These are phyloP conservation scores for Malus hybrid DNA, from an alignment of 331 rosid species.

Conservation along the genomic window DNA sequence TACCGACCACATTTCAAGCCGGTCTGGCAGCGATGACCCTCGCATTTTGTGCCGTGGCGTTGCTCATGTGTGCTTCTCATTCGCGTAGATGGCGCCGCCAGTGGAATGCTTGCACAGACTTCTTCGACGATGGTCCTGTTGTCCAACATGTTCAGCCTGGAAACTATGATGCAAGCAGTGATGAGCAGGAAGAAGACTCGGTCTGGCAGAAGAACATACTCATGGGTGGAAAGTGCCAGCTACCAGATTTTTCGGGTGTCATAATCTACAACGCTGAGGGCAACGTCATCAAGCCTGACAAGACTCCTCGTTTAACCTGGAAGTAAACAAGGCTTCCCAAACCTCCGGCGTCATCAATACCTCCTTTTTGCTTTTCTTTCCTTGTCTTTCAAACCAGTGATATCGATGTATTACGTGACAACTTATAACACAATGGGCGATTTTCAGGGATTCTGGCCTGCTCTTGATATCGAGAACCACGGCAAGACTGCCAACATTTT, in stretches of 20 bases:
- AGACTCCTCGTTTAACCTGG: conserved; percentile 50
- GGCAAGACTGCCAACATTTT: not conserved
- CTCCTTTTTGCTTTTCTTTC: not conserved
- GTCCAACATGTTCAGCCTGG: conserved; percentile 13
- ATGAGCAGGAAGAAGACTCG: conserved; percentile 33
- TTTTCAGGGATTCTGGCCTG: no score
- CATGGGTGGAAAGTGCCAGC: conserved; percentile 94
- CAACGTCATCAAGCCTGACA: conserved; percentile 38
- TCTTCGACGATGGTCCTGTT: not conserved
- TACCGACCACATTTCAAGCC: conserved; percentile 27
- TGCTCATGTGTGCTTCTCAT: conserved; percentile 73
- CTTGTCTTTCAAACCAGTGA: not conserved
- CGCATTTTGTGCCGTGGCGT: conserved; percentile 34
- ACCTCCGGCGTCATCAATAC: not conserved
- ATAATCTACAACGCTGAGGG: conserved; percentile 72
- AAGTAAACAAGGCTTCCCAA: conserved; percentile 21
- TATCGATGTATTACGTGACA: not conserved
- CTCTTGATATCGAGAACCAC: not conserved
- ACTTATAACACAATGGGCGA: not conserved
- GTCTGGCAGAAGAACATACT: conserved; percentile 85
- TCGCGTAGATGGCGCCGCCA: conserved; percentile 26
- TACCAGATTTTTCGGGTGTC: conserved; percentile 88
- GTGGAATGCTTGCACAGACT: conserved; percentile 21
- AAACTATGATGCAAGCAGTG: not conserved
- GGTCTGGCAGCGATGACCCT: conserved; percentile 33